Conservation (phyloP, 192 early-diverging fungal genomes). For the Backusella luteola region DNA sequence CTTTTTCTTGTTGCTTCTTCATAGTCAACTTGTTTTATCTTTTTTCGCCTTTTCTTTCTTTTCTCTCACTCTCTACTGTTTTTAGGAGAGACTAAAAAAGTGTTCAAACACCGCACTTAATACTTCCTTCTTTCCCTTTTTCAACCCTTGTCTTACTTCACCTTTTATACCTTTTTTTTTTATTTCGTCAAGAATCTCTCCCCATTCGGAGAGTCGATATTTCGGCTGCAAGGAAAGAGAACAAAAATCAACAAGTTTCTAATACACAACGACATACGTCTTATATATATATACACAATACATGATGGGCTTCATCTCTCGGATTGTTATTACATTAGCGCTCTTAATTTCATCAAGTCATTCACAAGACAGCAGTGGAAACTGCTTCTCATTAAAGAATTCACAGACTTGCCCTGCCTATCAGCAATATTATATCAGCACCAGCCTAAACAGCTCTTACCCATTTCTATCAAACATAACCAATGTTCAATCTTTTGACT, state of each 20-base stretch:
- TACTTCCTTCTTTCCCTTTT: neutral
- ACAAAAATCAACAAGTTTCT: neutral
- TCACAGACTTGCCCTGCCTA: slow-evolving; percentile 33
- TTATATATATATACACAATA: neutral
- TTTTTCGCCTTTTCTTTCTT: neutral
- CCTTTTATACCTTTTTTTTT: slow-evolving; percentile 5
- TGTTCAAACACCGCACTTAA: slow-evolving; percentile 1
- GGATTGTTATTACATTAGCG: neutral
- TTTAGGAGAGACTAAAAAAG: slow-evolving; percentile 6
- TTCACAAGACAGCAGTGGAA: neutral
- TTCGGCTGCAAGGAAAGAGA: neutral
- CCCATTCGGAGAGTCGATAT: neutral
- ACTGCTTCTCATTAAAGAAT: slow-evolving; percentile 21
- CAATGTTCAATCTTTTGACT: slow-evolving; percentile 25
- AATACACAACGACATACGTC: neutral
- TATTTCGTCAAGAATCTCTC: neutral
- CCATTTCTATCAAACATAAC: slow-evolving; percentile 18
- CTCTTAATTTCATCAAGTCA: neutral
- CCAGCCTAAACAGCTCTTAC: neutral
- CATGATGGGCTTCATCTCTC: neutral
- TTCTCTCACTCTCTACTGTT: neutral
- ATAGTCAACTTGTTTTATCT: neutral
- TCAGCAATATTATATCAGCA: slow-evolving; percentile 31
- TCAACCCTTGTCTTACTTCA: slow-evolving; percentile 9
- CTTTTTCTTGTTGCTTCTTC: neutral